Evolutionary conservation across 2,329 filamentous ascomycete species (phyloP).

Genomic region (Exophiala calicioides): DNA sequence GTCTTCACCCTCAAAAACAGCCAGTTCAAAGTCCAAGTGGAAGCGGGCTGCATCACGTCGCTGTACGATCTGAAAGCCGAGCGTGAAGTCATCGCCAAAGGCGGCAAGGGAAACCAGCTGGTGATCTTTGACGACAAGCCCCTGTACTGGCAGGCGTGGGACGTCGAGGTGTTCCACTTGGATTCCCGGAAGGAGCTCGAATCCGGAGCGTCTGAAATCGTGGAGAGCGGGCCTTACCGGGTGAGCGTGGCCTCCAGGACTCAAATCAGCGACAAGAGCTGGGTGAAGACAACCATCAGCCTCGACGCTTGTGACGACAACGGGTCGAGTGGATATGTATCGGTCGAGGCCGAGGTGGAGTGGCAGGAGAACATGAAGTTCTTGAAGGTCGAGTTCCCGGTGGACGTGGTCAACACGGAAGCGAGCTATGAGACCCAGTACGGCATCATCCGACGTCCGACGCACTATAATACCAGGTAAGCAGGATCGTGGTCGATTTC

Average conservation of each 20-base stretch:
- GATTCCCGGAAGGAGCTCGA: conserved; percentile 77
- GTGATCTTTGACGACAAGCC: conserved; percentile 98
- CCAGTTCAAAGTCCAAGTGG: conserved; percentile 71
- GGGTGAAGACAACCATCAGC: conserved; percentile 81
- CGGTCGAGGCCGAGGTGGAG: conserved; percentile 83
- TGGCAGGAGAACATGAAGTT: conserved; percentile 98
- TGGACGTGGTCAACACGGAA: conserved; percentile 85
- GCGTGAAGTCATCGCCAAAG: conserved; percentile 74
- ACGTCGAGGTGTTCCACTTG: conserved; percentile 95
- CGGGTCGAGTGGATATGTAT: conserved; percentile 65
- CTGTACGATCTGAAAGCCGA: conserved; percentile 72
- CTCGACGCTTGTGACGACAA: conserved; percentile 69
- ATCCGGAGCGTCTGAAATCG: conserved; percentile 67
- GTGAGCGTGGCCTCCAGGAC: conserved; percentile 83
- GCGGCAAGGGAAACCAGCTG: conserved; percentile 80
- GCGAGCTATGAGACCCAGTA: conserved; percentile 95
- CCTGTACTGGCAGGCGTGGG: conserved; percentile 96
- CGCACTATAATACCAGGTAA: conserved; percentile 91
- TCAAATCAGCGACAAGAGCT: conserved; percentile 82
- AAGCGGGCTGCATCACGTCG: conserved; percentile 77
- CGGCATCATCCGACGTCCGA: conserved; percentile 82
- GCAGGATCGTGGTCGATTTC: conserved; percentile 17
- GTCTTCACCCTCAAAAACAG: conserved; percentile 79
- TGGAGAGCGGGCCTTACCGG: conserved; percentile 70
- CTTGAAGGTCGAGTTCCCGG: conserved; percentile 97